Percentiles rank a stretch among this genome's conserved stretches.
Conservation (phyloP, 345 rosid species). For the Eucalyptus marginata region DNA sequence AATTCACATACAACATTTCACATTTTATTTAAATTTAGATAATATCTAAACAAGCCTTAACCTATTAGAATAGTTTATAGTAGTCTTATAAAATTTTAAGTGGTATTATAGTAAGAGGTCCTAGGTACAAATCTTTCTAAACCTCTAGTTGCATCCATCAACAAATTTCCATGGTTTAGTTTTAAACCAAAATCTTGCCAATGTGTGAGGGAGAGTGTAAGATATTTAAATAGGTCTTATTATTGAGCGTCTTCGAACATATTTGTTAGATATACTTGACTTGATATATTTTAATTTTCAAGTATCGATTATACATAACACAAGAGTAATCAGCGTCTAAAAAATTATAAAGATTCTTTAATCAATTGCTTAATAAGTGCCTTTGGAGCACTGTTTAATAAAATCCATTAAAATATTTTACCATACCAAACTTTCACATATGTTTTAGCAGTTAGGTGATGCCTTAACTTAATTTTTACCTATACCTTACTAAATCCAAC, state of each 20-base stretch:
- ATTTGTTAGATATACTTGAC: neutral
- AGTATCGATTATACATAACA: neutral
- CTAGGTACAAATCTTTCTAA: neutral
- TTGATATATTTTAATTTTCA: neutral
- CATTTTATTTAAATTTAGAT: neutral
- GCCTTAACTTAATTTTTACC: neutral
- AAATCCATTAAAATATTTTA: neutral
- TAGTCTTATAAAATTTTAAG: neutral
- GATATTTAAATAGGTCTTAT: neutral
- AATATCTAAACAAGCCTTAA: neutral
- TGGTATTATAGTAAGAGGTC: neutral
- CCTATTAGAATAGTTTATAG: neutral
- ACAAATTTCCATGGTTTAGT: neutral
- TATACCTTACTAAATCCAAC: neutral
- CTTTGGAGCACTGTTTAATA: neutral
- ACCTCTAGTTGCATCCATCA: neutral
- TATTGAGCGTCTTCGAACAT: neutral
- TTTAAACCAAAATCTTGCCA: accelerated
- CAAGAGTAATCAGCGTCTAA: neutral
- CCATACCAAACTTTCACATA: neutral
- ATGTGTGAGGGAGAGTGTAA: neutral
- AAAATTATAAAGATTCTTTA: too few relatives aligned
- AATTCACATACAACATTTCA: neutral
- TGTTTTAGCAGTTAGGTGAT: accelerated
- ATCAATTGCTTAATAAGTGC: too few relatives aligned